Percentiles rank a stretch among this genome's conserved stretches.
phyloP scores from a whole-genome alignment of 371 early-diverging fungal species.

The Lichtheimia hyalospora region DNA sequence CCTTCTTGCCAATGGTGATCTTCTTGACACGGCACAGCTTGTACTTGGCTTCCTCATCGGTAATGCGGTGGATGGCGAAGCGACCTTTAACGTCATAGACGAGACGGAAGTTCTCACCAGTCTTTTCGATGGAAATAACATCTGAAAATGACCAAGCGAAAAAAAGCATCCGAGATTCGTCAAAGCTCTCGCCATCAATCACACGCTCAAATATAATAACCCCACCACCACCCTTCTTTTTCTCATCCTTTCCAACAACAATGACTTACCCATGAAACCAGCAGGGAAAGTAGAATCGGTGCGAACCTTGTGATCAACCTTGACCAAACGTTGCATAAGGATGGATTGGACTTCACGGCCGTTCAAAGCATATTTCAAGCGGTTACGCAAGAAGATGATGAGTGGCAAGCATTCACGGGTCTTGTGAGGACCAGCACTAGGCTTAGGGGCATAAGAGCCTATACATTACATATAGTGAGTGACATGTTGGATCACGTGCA shows the following conservation, averaged over 20 bases:
- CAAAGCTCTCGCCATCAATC: constrained; percentile 49
- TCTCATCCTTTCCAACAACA: neutral
- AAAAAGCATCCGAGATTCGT: constrained; percentile 51
- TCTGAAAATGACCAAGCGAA: constrained; percentile 54
- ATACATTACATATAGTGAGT: neutral
- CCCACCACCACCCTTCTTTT: neutral
- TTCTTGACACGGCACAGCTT: constrained; percentile 99
- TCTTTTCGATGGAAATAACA: constrained; percentile 98
- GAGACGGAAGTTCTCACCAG: constrained; percentile 99
- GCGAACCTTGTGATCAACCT: constrained; percentile 99
- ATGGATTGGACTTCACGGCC: constrained; percentile 97
- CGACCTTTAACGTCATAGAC: constrained; percentile 99
- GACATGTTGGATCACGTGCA: no score
- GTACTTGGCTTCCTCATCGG: constrained; percentile 98
- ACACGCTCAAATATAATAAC: constrained; percentile 5
- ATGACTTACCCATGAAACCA: constrained; percentile 92
- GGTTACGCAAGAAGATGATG: constrained; percentile 97
- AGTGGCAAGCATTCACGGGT: constrained; percentile 99
- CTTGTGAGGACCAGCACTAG: constrained; percentile 99
- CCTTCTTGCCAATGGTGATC: constrained; percentile 92
- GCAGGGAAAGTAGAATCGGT: constrained; percentile 98
- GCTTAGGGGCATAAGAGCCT: constrained; percentile 91
- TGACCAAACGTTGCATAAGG: constrained; percentile 97
- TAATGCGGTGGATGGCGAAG: constrained; percentile 99
- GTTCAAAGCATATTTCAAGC: constrained; percentile 98